phyloP scores from a whole-genome alignment of 805 yeast species.

The Teunomyces gatunensis region DNA sequence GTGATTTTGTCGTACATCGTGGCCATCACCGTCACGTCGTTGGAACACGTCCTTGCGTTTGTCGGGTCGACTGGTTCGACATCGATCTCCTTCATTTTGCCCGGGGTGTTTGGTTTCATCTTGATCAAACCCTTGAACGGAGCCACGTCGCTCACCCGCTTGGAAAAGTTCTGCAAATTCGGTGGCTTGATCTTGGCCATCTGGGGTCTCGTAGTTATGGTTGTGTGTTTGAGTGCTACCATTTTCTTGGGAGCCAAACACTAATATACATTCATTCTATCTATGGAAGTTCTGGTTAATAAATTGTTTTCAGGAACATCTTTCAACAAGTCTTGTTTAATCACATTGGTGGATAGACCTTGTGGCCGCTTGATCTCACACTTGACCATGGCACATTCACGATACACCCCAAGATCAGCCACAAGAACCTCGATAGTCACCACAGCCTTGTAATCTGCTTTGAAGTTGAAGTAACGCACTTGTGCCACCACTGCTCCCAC shows the following conservation, averaged over 20 bases:
- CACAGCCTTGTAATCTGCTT: constrained; percentile 11
- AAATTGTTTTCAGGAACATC: background rate
- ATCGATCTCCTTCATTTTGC: constrained; percentile 71
- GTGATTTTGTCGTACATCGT: constrained; percentile 48
- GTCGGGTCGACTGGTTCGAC: constrained; percentile 87
- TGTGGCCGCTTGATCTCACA: background rate
- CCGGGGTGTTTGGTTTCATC: constrained; percentile 73
- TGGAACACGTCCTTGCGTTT: constrained; percentile 66
- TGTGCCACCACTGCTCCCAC: constrained; percentile 9
- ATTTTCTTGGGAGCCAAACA: constrained; percentile 42
- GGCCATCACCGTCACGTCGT: constrained; percentile 59
- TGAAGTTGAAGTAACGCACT: constrained; percentile 16
- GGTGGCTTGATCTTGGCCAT: constrained; percentile 45
- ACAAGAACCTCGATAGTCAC: constrained; percentile 5
- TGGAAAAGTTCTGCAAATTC: constrained; percentile 32
- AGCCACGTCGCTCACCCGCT: constrained; percentile 19
- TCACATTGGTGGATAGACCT: background rate
- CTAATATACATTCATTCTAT: constrained; percentile 11
- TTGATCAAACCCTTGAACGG: constrained; percentile 41
- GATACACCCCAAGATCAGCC: background rate
- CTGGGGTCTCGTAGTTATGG: constrained; percentile 57
- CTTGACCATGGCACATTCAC: background rate
- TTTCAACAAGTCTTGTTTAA: constrained; percentile 1
- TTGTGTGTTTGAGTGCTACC: constrained; percentile 51
- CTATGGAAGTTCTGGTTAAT: background rate